A percentile compares a stretch with the other conserved stretches of the same genome.
Conservation (phyloP, 805 yeast species). For the Saturnispora sanitii region DNA sequence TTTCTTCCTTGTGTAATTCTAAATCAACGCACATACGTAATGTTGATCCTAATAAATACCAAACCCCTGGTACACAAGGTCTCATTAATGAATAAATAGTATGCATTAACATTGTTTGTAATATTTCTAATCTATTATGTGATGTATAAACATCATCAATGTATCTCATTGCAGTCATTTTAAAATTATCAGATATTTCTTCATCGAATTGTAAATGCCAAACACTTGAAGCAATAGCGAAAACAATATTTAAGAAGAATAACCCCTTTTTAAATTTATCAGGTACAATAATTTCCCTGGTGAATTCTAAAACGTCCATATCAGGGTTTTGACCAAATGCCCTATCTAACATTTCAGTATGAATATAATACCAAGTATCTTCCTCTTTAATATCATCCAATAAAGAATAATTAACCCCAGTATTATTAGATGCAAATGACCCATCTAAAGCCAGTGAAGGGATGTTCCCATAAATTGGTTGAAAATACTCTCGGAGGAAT, state of each 20-base stretch:
- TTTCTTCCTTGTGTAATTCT: constrained; percentile 68
- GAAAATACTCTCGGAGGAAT: constrained; percentile 55
- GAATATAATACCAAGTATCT: constrained; percentile 40
- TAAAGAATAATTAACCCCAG: constrained; percentile 32
- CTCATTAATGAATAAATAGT: constrained; percentile 75
- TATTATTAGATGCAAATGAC: constrained; percentile 49
- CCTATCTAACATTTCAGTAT: constrained; percentile 28
- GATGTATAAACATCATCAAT: constrained; percentile 49
- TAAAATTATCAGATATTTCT: constrained; percentile 59
- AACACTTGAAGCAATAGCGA: constrained; percentile 73
- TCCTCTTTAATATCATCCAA: constrained; percentile 24
- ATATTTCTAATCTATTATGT: constrained; percentile 53
- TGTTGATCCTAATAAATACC: constrained; percentile 82
- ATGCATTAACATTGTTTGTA: constrained; percentile 62
- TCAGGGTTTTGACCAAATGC: constrained; percentile 16
- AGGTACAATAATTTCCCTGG: constrained; percentile 37
- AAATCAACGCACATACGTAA: constrained; percentile 72
- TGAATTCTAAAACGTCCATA: constrained; percentile 27
- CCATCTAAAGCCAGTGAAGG: constrained; percentile 39
- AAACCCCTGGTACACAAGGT: constrained; percentile 85
- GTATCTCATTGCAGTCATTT: constrained; percentile 52
- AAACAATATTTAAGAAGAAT: constrained; percentile 64
- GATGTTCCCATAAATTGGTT: constrained; percentile 71
- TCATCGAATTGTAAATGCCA: constrained; percentile 59
- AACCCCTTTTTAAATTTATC: constrained; percentile 40